Base-by-base conservation (phyloP, 768 basidiomycete species). In the Tylopilus cervinicoccineus region DNA sequence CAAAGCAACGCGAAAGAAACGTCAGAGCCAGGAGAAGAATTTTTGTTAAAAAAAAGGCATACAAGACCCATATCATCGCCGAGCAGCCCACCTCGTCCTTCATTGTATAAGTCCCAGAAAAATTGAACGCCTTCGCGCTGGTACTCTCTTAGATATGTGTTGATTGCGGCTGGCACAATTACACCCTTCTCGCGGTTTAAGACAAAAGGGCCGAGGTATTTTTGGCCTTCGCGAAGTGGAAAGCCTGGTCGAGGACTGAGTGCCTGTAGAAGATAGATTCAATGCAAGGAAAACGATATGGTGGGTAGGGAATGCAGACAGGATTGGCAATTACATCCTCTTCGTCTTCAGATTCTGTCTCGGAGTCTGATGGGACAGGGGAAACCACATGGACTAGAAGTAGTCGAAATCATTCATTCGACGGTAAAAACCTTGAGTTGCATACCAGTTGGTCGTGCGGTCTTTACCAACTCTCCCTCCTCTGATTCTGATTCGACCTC, bases 41-140 rank as follows among this genome's bases (percentile, higher is more conserved):
- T n/a, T n/a, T n/a, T n/a, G n/a, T n/a, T n/a, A 28, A n/a, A 42
- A 22, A 14, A 27, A 38, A 45, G 24, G 66, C 66, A 22, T 53
- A 84, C 83, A 52, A 86, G 72, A 55, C 92, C 95, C 95, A 98
- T 98, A 60, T 98, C 95, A 63, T 98, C 95, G 6, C 95, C 95
- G 5, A 98, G 75, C 11, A 97, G 63, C 0, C 86, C 94, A 0
- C 95, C 95, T 37, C 74, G 72, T 0, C 75, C 77, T 54, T 84
- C 71, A 24, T 72, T 66, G 61, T 86, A 96, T 38, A 83, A 76
- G 13, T 77, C 72, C 69, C 80, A 96, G 41, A 97, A 78, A 67
- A 97, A 97, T 34, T 73, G 66, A 12, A 88, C 80, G 8, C 95
- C 95, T 11, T 93, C 84, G 28, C 91, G 76, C 60, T 98, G 95